Conservation (phyloP, 208 protist species). For the Tetramitus jugosus region DNA sequence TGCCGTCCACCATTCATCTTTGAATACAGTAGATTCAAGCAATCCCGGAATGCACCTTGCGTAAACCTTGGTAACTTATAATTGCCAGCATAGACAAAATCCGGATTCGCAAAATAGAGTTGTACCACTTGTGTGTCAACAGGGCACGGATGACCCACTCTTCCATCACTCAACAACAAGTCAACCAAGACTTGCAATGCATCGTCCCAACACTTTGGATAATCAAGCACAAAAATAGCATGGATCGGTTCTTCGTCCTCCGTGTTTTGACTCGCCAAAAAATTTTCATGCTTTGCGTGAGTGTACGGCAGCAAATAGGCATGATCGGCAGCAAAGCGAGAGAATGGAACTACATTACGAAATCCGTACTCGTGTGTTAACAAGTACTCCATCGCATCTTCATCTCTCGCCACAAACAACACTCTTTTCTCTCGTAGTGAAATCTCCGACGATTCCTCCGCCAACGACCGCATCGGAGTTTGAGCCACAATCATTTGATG, state of each 20-base stretch:
- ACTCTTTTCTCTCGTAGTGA: not conserved
- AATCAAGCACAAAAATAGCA: not conserved
- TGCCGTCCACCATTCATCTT: not conserved
- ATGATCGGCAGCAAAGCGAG: not conserved
- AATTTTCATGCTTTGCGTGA: not conserved
- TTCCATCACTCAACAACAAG: not conserved
- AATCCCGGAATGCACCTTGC: not conserved
- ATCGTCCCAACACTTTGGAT: not conserved
- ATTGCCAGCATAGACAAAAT: not conserved
- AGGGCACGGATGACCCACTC: not conserved
- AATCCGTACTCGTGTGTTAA: not conserved
- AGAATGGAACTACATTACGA: not conserved
- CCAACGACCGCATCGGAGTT: not conserved
- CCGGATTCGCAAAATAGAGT: not conserved
- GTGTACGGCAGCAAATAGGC: not conserved
- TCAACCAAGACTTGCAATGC: not conserved
- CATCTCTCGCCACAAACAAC: not conserved
- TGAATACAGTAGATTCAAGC: not conserved
- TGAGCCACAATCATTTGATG: not conserved
- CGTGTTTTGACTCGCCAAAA: not conserved
- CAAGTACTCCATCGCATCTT: not conserved
- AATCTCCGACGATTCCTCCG: not conserved
- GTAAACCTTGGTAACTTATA: not conserved
- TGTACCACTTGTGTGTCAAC: not conserved
- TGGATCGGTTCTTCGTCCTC: not conserved